Evolutionary conservation across 108 stramenopile species (phyloP).

Genomic region (Skeletonema tropicum): DNA sequence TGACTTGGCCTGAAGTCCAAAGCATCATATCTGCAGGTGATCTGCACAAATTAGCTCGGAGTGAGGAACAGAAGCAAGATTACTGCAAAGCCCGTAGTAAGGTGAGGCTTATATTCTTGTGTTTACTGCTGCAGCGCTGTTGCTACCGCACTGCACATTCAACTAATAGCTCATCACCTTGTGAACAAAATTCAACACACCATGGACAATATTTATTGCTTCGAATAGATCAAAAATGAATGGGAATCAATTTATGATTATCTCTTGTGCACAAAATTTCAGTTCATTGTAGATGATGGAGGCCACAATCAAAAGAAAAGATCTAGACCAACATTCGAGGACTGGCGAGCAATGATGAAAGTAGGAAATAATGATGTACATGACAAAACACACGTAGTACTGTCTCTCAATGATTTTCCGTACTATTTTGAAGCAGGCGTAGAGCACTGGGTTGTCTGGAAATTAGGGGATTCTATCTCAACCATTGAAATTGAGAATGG

Average conservation of each 20-base stretch:
- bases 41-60: slow-evolving; percentile 55
- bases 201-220: background rate
- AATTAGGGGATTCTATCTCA: slow-evolving; percentile 38
- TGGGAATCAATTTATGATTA: slow-evolving; percentile 72
- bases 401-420: slow-evolving; percentile 49
- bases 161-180: too few species aligned
- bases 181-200: background rate
- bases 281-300: slow-evolving; percentile 23
- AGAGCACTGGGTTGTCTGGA: slow-evolving; percentile 55
- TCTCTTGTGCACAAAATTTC: slow-evolving; percentile 74
- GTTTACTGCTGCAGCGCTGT: background rate
- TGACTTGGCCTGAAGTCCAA: slow-evolving; percentile 35
- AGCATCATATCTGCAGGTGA: slow-evolving; percentile 30
- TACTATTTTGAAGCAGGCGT: slow-evolving; percentile 44
- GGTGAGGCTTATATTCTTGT: background rate
- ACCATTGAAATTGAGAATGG: slow-evolving; percentile 36
- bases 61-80: slow-evolving; percentile 43
- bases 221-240: slow-evolving; percentile 39
- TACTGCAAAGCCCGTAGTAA: slow-evolving; percentile 37
- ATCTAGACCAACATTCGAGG: slow-evolving; percentile 28
- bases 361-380: background rate
- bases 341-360: slow-evolving; percentile 4
- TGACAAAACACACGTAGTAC: slow-evolving; percentile 10
- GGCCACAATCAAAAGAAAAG: slow-evolving; percentile 16
- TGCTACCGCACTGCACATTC: too few species aligned